Evolutionary conservation across 495 filamentous ascomycete species (phyloP), one percentile per base, ranked within the genome.

Genomic region (Friedmanniomyces simplex): DNA sequence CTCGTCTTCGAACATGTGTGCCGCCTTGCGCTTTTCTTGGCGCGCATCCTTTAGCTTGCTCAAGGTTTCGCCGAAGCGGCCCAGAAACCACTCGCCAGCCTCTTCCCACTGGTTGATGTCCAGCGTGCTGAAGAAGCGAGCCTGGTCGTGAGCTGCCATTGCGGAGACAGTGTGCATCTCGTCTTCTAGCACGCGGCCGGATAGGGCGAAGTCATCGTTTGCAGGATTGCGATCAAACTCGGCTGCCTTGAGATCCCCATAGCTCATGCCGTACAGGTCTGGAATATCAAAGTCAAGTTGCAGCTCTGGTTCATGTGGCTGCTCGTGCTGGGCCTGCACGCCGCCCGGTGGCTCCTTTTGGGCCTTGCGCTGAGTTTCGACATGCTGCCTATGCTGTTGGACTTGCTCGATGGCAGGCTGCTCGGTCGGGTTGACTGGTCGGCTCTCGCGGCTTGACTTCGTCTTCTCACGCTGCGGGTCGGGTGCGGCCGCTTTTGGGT

Each of bases 11-110:
- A 91, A 93, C 30, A 76, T 70, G 32, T 71, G 70, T 7, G 83
- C 79, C 7, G 85, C 71, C 50, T 76, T 74, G 37, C 91, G 77
- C 66, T 88, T 88, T 20, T 77, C 74, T 55, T 77, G 75, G 46
- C 89, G 74, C 28, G 82, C 74, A 0, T 80, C 73, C 57, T 79
- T 86, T 64, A 91, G 77, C 61, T 80, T 77, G 18, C 72, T 66
- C 59, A 90, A 73, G 18, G 90, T 67, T 8, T 76, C 73, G 6
- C 73, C 73, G 63, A 93, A 91, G 58, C 77, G 78, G 2, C 82
- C 80, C 14, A 91, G 71, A 41, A 96, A 80, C 75, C 86, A 83
- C 59, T 96, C 88, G 8, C 89, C 89, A 14, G 84, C 81, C 48
- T 85, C 76, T 66, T 96, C 89, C 85, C 89, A 93, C 66, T 91